A percentile compares a stretch with the other conserved stretches of the same genome.
Evolutionary conservation across 2,329 filamentous ascomycete genomes (phyloP).

Genomic region (Aaosphaeria arxii): DNA sequence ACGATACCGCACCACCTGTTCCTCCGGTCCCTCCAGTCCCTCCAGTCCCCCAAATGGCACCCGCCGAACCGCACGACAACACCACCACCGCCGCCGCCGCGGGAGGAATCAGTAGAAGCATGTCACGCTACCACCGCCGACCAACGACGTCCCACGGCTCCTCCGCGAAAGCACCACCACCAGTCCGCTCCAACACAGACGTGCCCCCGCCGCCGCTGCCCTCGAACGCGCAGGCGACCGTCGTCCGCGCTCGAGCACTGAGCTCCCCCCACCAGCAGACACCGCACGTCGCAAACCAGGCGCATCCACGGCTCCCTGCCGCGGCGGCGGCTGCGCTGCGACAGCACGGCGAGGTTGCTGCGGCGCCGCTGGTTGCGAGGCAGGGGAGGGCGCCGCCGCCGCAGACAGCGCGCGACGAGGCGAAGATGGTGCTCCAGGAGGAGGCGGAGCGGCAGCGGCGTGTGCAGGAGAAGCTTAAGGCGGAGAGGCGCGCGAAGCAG

Average conservation of each 20-base stretch:
- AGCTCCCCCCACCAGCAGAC: constrained; percentile 26
- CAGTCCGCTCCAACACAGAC: constrained; percentile 20
- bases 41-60: neutral
- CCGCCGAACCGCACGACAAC: constrained; percentile 2
- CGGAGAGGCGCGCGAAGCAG: constrained; percentile 27
- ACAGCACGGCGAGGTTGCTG: constrained; percentile 13
- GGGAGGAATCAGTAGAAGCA: constrained; percentile 29
- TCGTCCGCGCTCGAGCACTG: constrained; percentile 22
- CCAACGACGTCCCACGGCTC: constrained; percentile 24
- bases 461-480: constrained; percentile 23
- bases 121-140: constrained; percentile 41
- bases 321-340: constrained; percentile 10
- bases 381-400: constrained; percentile 13
- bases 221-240: constrained; percentile 9
- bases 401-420: constrained; percentile 27
- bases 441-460: constrained; percentile 10
- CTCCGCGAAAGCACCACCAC: constrained; percentile 19
- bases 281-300: constrained; percentile 15
- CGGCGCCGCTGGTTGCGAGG: constrained; percentile 12
- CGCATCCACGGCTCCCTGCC: constrained; percentile 21
- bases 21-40: constrained; percentile 18
- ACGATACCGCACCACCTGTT: constrained; percentile 15
- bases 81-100: constrained; percentile 13
- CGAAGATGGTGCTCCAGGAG: constrained; percentile 28
- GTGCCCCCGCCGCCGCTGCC: constrained; percentile 10